These are phyloP conservation scores for Nothophytophthora sp. DNA, from an alignment of 352 stramenopile genomes.

Conservation along the genomic window DNA sequence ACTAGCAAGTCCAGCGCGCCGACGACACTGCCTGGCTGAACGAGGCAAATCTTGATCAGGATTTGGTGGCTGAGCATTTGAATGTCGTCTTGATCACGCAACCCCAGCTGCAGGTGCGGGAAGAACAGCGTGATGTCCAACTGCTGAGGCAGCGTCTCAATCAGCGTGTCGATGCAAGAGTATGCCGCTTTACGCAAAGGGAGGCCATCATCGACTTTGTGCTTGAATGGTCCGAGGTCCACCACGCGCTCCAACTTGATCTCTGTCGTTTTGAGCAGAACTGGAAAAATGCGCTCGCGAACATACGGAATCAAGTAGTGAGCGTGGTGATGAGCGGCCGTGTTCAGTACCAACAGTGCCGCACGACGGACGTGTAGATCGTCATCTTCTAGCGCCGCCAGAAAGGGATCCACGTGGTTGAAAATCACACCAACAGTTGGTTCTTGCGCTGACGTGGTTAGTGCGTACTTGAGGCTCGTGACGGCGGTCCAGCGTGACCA, in stretches of 20 bases:
- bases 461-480: slow-evolving; percentile 92
- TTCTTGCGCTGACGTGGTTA: slow-evolving; percentile 42
- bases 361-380: slow-evolving; percentile 95
- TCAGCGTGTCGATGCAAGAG: slow-evolving; percentile 94
- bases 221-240: slow-evolving; percentile 99
- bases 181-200: slow-evolving; percentile 92
- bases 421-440: slow-evolving; percentile 51
- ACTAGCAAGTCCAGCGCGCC: slow-evolving; percentile 90
- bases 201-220: slow-evolving; percentile 94
- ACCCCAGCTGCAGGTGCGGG: slow-evolving; percentile 90
- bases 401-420: slow-evolving; percentile 86
- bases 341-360: slow-evolving; percentile 96
- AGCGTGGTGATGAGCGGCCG: slow-evolving; percentile 94
- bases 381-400: slow-evolving; percentile 94
- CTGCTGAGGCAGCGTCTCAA: slow-evolving; percentile 93
- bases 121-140: slow-evolving; percentile 94
- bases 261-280: slow-evolving; percentile 89
- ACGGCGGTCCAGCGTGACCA: slow-evolving; percentile 90
- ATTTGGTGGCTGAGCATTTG: slow-evolving; percentile 98
- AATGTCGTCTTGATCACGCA: slow-evolving; percentile 96
- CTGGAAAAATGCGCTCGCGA: slow-evolving; percentile 89
- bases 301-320: slow-evolving; percentile 75
- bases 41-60: slow-evolving; percentile 92
- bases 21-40: slow-evolving; percentile 83
- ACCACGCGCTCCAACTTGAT: slow-evolving; percentile 97